phyloP scores from a whole-genome alignment of 1,139 yeast species.

The Pneumocystis sp. region DNA sequence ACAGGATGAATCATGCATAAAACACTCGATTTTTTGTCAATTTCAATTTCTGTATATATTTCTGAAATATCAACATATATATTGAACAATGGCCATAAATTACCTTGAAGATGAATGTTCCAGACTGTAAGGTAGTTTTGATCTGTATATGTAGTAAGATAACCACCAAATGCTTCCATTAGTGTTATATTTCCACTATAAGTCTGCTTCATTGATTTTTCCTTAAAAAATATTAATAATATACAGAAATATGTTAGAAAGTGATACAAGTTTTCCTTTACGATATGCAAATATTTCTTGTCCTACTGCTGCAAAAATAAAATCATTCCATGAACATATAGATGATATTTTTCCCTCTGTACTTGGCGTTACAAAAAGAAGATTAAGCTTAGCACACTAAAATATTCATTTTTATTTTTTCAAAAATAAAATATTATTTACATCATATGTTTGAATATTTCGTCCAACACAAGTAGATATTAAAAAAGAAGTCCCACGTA shows the following conservation, averaged over 20 bases:
- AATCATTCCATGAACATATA: constrained; percentile 68
- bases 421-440: constrained; percentile 3
- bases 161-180: constrained; percentile 63
- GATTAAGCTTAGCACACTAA: constrained; percentile 56
- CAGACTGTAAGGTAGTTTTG: constrained; percentile 33
- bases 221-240: neutral
- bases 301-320: constrained; percentile 66
- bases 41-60: constrained; percentile 47
- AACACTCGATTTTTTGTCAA: constrained; percentile 52
- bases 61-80: constrained; percentile 38
- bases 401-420: neutral
- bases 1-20: constrained; percentile 70
- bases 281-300: constrained; percentile 60
- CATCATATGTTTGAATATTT: constrained; percentile 86
- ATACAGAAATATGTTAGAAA: constrained; percentile 23
- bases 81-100: constrained; percentile 20
- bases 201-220: constrained; percentile 18
- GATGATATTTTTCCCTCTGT: constrained; percentile 56
- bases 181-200: constrained; percentile 32
- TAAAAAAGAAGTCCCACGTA: constrained; percentile 75
- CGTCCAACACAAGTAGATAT: constrained; percentile 82
- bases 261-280: constrained; percentile 60
- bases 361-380: constrained; percentile 77
- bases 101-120: constrained; percentile 34
- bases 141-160: constrained; percentile 43